A percentile compares a stretch with the other conserved stretches of the same genome.
Conservation (phyloP, 768 basidiomycete genomes). For the Termitomyces sp. region DNA sequence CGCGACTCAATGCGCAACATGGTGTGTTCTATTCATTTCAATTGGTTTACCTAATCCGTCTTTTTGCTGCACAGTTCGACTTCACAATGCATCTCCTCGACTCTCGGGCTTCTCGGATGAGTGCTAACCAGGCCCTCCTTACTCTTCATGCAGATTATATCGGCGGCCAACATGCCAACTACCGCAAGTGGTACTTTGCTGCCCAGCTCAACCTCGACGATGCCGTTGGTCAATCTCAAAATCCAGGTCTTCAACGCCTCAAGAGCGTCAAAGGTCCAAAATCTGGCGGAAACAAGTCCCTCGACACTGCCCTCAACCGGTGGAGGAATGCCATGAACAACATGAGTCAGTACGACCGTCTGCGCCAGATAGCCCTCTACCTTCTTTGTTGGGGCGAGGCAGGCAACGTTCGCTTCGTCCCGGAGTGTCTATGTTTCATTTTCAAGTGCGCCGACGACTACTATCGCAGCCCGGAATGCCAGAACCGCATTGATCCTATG, state of each 20-base stretch:
- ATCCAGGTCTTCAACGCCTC: slow-evolving; percentile 87
- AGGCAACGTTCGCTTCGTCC: slow-evolving; percentile 94
- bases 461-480: slow-evolving; percentile 96
- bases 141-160: slow-evolving; percentile 99
- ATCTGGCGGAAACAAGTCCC: slow-evolving; percentile 61
- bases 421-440: slow-evolving; percentile 97
- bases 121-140: slow-evolving; percentile 90
- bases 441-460: slow-evolving; percentile 99
- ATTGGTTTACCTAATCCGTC: slow-evolving; percentile 11
- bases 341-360: slow-evolving; percentile 98
- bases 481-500: slow-evolving; percentile 88
- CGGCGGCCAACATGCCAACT: slow-evolving; percentile 97
- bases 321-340: slow-evolving; percentile 99
- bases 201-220: slow-evolving; percentile 99
- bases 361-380: slow-evolving; percentile 94
- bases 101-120: slow-evolving; percentile 97
- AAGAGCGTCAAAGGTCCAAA: slow-evolving; percentile 70
- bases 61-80: slow-evolving; percentile 61
- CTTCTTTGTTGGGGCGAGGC: slow-evolving; percentile 98
- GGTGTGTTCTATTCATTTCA: slow-evolving; percentile 31
- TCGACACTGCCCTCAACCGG: slow-evolving; percentile 88
- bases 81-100: slow-evolving; percentile 98
- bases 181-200: slow-evolving; percentile 99
- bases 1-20: slow-evolving; percentile 94
- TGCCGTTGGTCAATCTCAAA: slow-evolving; percentile 92